Evolutionary conservation across 2,329 filamentous ascomycete species (phyloP), one percentile per base, ranked within the genome.

Genomic region (Verticillium longisporum): DNA sequence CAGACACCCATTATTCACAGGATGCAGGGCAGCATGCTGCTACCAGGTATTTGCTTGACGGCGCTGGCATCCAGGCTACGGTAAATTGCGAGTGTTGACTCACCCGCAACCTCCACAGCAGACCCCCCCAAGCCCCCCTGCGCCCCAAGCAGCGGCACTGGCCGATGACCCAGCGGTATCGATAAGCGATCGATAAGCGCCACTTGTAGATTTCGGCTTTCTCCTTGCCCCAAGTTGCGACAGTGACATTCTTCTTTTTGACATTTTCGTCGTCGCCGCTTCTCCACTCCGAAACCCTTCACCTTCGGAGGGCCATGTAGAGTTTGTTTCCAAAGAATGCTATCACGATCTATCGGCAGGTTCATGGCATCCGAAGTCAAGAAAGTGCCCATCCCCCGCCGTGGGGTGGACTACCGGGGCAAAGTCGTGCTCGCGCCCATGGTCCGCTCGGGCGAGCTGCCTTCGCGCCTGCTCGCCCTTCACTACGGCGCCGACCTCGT

Each of bases 401-500:
- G 89, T 74, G 94, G 94, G 58, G 92, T 97, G 70, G 92, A 97
- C 79, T 98, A 97, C 77, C 86, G 94, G 68, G 90, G 90, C 76
- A 97, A 96, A 76, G 78, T 98, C 66, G 95, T 98, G 55, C 88
- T 99, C 65, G 95, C 95, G 64, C 95, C 95, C 50, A 99, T 99
- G 95, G 94, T 97, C 61, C 89, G 95, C 67, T 96, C 92, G n/a
- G 95, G 95, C 71, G 95, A 99, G 79, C 80, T 97, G 63, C 94
- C 95, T 3, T 95, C 91, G 45, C 88, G 95, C 62, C 83, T 99
- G 32, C 78, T 96, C 54, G 91, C 95, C 36, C 85, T 99, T 64
- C 90, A 96, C 71, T 98, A 99, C 74, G 95, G 95, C 66, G 95
- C 95, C 59, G 95, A 99, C 75, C 82, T 99, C 15, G 95, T 99